These are phyloP conservation scores for Cercospora sojina DNA, from an alignment of 2,329 filamentous ascomycete genomes.

Conservation along the genomic window DNA sequence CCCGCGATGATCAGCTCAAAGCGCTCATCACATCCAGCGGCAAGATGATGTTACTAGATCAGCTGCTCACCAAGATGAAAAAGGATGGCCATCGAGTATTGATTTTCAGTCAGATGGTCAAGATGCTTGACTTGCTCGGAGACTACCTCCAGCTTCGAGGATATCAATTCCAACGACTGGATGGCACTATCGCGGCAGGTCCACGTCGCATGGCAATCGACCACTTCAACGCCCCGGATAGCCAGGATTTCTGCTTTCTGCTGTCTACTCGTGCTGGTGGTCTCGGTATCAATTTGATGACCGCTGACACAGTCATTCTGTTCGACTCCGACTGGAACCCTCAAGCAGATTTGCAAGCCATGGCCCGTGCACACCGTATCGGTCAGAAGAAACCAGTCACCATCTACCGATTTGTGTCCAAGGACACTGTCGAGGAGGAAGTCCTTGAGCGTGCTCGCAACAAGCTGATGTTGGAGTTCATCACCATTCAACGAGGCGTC, in stretches of 20 bases:
- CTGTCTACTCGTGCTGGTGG: slow-evolving; percentile 94
- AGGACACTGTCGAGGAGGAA: slow-evolving; percentile 97
- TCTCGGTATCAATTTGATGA: slow-evolving; percentile 98
- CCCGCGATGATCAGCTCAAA: slow-evolving; percentile 87
- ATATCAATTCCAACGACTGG: slow-evolving; percentile 92
- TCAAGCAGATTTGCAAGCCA: slow-evolving; percentile 94
- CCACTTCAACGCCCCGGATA: slow-evolving; percentile 96
- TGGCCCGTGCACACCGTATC: slow-evolving; percentile 97
- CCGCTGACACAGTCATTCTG: slow-evolving; percentile 93
- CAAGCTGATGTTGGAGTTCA: slow-evolving; percentile 94
- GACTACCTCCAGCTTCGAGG: slow-evolving; percentile 90
- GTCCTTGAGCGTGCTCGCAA: slow-evolving; percentile 94
- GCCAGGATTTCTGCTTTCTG: slow-evolving; percentile 93
- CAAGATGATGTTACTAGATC: slow-evolving; percentile 98
- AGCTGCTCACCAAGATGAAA: slow-evolving; percentile 88
- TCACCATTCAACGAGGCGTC: slow-evolving; percentile 94
- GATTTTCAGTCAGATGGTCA: slow-evolving; percentile 99
- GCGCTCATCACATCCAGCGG: slow-evolving; percentile 94
- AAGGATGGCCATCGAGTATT: slow-evolving; percentile 92
- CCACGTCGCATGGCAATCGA: slow-evolving; percentile 92
- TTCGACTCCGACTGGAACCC: slow-evolving; percentile 99
- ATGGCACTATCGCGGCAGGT: slow-evolving; percentile 88
- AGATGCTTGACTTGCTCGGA: slow-evolving; percentile 92
- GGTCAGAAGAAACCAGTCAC: slow-evolving; percentile 95
- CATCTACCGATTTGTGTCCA: slow-evolving; percentile 93